These are phyloP conservation scores for Trichoderma hamatum DNA, from an alignment of 2,329 filamentous ascomycete species.

Conservation along the genomic window DNA sequence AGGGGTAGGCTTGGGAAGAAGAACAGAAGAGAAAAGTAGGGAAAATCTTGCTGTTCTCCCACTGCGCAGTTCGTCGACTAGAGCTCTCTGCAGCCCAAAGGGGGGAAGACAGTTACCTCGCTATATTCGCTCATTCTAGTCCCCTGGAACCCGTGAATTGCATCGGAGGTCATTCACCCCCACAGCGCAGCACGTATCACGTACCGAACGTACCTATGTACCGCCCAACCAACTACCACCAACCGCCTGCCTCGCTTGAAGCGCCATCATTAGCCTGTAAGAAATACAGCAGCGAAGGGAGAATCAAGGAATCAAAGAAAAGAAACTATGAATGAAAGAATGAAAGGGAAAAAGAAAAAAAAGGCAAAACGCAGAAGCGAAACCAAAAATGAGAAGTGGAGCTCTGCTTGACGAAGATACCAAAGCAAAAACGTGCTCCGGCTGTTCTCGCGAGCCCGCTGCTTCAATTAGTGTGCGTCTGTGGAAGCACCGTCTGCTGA, in stretches of 20 bases:
- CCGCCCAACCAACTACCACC: conserved; percentile 27
- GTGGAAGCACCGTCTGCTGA: conserved; percentile 22
- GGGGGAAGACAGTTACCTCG: conserved; percentile 1
- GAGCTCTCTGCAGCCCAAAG: conserved; percentile 9
- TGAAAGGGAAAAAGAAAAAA: background rate
- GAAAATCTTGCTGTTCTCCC: background rate
- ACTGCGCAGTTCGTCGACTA: background rate
- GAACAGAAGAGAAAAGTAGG: background rate
- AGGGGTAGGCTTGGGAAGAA: background rate
- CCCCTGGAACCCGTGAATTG: conserved; percentile 11
- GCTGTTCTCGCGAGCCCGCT: conserved; percentile 18
- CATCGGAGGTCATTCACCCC: conserved; percentile 15
- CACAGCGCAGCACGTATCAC: conserved; percentile 24
- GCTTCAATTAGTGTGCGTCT: conserved; percentile 21
- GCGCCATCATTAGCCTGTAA: background rate
- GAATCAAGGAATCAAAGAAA: background rate
- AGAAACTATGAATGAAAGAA: background rate
- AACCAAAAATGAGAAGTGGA: background rate
- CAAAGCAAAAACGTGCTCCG: conserved; percentile 3
- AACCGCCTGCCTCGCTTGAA: conserved; percentile 23
- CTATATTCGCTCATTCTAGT: conserved; percentile 22
- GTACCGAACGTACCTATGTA: conserved; percentile 3
- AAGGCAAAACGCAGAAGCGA: background rate
- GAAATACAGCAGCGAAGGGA: background rate
- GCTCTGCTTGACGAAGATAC: background rate